Evolutionary conservation across 1,139 yeast species (phyloP).

Genomic region (Suhomyces terraborum): DNA sequence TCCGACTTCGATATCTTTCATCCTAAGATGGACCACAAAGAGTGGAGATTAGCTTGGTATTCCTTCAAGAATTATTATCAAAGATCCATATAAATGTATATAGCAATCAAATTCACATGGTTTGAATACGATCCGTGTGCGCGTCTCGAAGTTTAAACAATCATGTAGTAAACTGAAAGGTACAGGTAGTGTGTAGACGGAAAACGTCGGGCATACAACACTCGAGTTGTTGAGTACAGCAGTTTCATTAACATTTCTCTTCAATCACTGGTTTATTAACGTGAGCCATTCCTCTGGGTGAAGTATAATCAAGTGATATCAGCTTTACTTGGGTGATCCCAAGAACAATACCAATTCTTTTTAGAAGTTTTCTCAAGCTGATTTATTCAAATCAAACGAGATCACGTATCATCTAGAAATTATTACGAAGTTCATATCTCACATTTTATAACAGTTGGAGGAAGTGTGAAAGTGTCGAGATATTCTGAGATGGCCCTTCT

Average conservation of each 20-base stretch:
- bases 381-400: background rate
- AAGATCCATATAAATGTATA: constrained; percentile 34
- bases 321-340: background rate
- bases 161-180: background rate
- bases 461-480: background rate
- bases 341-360: background rate
- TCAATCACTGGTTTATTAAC: constrained; percentile 1
- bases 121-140: background rate
- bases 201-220: constrained; percentile 5
- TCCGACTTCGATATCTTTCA: constrained; percentile 63
- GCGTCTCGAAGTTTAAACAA: constrained; percentile 1
- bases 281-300: background rate
- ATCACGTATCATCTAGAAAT: background rate
- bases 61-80: constrained; percentile 56
- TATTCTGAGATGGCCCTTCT: background rate
- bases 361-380: background rate
- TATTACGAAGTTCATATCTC: background rate
- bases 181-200: constrained; percentile 3
- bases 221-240: background rate
- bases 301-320: background rate
- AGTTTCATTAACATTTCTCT: background rate
- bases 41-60: constrained; percentile 75
- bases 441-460: background rate
- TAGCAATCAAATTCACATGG: background rate
- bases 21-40: constrained; percentile 52